These are phyloP conservation scores for Boletus rufocinnamomeus DNA, from an alignment of 768 basidiomycete species.

Conservation along the genomic window DNA sequence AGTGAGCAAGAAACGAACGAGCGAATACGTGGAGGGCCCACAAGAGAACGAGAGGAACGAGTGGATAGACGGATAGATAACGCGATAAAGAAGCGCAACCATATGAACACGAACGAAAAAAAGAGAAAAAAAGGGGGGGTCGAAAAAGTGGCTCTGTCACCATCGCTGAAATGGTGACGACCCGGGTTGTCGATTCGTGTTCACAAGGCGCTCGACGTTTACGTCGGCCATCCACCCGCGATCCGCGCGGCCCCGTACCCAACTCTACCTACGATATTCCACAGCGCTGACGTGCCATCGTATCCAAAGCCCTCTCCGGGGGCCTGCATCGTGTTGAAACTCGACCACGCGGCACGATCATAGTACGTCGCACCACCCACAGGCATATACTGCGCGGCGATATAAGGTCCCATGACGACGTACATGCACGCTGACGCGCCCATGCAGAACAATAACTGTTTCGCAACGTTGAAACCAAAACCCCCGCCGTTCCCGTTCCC, in stretches of 20 bases:
- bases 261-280: conserved; percentile 70
- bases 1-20: not conserved
- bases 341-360: conserved; percentile 77
- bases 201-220: conserved; percentile 11
- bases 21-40: not conserved
- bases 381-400: conserved; percentile 53
- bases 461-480: conserved; percentile 38
- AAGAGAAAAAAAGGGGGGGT: not conserved
- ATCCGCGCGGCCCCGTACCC: conserved; percentile 76
- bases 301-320: conserved; percentile 69
- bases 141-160: not conserved
- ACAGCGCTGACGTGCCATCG: conserved; percentile 62
- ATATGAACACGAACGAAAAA: conserved; percentile 23
- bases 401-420: conserved; percentile 60
- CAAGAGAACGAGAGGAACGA: not conserved
- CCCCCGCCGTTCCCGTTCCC: conserved; percentile 19
- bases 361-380: conserved; percentile 73
- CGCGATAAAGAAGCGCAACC: conserved; percentile 18
- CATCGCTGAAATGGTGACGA: conserved; percentile 14
- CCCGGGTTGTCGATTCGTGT: conserved; percentile 10
- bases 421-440: conserved; percentile 64
- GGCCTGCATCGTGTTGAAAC: conserved; percentile 71
- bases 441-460: conserved; percentile 57
- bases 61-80: conserved; percentile 15
- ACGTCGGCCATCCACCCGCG: conserved; percentile 79